Percentiles rank a stretch among this genome's conserved stretches.
Evolutionary conservation across 805 yeast species (phyloP).

Genomic region (Candida ovalis): DNA sequence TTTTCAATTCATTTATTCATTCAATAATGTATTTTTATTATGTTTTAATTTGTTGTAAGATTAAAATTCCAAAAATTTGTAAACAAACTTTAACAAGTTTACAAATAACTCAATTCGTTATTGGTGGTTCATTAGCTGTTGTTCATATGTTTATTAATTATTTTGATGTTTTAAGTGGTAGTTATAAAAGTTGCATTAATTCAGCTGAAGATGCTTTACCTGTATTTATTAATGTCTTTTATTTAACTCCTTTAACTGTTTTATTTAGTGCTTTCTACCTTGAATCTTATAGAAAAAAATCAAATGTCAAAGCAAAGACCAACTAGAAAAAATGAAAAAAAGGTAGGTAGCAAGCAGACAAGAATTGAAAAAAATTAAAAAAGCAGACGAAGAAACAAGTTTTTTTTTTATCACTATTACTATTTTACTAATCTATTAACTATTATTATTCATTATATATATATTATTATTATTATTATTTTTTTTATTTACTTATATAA

Average conservation of each 20-base stretch:
- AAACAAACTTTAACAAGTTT: slow-evolving; percentile 60
- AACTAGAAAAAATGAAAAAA: background rate
- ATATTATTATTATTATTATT: too few relatives aligned
- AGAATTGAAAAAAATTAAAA: too few relatives aligned
- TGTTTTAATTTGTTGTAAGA: slow-evolving; percentile 54
- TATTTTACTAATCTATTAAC: too few relatives aligned
- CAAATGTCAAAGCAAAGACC: background rate
- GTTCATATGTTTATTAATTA: slow-evolving; percentile 59
- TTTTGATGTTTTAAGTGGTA: slow-evolving; percentile 43
- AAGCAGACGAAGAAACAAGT: too few relatives aligned
- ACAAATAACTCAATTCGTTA: slow-evolving; percentile 65
- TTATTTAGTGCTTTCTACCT: slow-evolving; percentile 63
- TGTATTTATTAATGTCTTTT: slow-evolving; percentile 55
- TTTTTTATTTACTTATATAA: too few relatives aligned
- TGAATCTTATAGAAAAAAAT: slow-evolving; percentile 45
- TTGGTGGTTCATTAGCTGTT: slow-evolving; percentile 67
- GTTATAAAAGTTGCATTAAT: slow-evolving; percentile 47
- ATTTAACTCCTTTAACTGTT: slow-evolving; percentile 64
- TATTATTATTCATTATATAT: too few relatives aligned
- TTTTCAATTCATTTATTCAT: slow-evolving; percentile 76
- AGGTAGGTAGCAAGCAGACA: too few relatives aligned
- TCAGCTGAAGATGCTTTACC: slow-evolving; percentile 62
- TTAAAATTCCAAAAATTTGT: slow-evolving; percentile 52
- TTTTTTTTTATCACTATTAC: too few relatives aligned
- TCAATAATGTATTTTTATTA: slow-evolving; percentile 71